Base-by-base conservation (phyloP, 345 rosid species). In the Pistacia integerrima region DNA sequence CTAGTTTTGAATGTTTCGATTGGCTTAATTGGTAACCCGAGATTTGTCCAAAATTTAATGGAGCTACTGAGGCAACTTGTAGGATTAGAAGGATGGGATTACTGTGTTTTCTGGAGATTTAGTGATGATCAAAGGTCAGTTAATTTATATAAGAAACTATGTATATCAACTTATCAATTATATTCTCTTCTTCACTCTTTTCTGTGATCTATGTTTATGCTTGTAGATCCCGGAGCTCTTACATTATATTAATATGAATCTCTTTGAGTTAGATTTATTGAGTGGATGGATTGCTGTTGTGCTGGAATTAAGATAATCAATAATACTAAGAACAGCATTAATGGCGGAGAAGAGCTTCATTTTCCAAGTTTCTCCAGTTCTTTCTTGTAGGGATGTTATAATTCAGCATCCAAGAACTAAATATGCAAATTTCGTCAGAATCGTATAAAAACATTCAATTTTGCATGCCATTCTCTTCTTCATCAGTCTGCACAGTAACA, bases 201-300 rank as follows among this genome's bases (percentile, higher is more conserved):
- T 3, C 38, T 33, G 52, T 20, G 25, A 33, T 55, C 3, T 38
- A 28, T 64, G 25, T 12, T 11, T 51, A 51, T 51, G 4, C 17
- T 3, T 51, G 55, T 51, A 14, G 13, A 17, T 12, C 4, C 12
- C 2, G 13, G 55, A 13, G 55, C 17, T 0, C 4, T 74, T 49
- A 3, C 30, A n/a, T 38, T 44, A 6, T 5, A 6, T 5, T 41
- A 41, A 18, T 2, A 16, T 18, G 25, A 56, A 20, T 57, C 0
- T 72, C n/a, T 10, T 57, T 73, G 30, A 63, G 58, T 49, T 52
- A 90, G 94, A 79, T 82, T 76, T 70, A 48, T 93, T 64, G 94
- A 88, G 86, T 93, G 94, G 97, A 72, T 86, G 76, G 97, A 90
- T 79, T 93, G 97, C 67, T 93, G 97, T 80, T 94, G 98, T 73